Base-by-base conservation (phyloP, 2,329 filamentous ascomycete species). In the Davidsoniella neocaledoniae region DNA sequence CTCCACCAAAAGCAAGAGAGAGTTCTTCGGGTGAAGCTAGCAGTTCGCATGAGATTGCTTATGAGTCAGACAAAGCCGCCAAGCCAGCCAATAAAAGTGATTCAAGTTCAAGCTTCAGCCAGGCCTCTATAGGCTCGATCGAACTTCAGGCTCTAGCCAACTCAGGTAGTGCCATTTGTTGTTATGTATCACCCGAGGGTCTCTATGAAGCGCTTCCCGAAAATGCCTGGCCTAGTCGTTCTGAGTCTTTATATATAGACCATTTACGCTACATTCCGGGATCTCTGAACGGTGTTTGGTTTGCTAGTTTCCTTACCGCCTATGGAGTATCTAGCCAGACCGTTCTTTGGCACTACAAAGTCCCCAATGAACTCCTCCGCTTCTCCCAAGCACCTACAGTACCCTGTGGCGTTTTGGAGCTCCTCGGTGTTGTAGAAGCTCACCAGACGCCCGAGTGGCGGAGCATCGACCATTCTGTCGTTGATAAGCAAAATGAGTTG, bases 331-430 rank as follows among this genome's bases (percentile, higher is more conserved):
- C 69, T 0, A 70, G 66, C 46, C 67, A 72, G 55, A 77, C 74
- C 0, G 66, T 77, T 8, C 64, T 79, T 2, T 79, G 76, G 76
- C 74, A 72, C 57, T 78, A 76, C 62, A 68, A 69, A 50, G 76
- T 78, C 43, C 73, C 75, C 0, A 65, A 71, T 17, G 66, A 68
- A 2, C 61, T 78, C 4, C 56, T 77, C 1, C 54, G 62, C 1
- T 74, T 79, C 52, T 61, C 72, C 2, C 65, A 69, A 7, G 67
- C 66, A 26, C 69, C 71, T 16, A 71, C 71, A 0, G 68, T 80
- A 1, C 75, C 76, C 0, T 78, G 75, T 56, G 76, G 76, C 29
- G 64, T 78, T 25, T 64, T 79, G 25, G 74, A 76, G n/a, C 58
- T 78, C 17, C 59, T 79, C 0, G 65, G 61, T 17, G 57, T 74